Evolutionary conservation across 1,284 basidiomycete genomes (phyloP), one percentile per base, ranked within the genome.

Genomic region (Microbotryum saponariae): DNA sequence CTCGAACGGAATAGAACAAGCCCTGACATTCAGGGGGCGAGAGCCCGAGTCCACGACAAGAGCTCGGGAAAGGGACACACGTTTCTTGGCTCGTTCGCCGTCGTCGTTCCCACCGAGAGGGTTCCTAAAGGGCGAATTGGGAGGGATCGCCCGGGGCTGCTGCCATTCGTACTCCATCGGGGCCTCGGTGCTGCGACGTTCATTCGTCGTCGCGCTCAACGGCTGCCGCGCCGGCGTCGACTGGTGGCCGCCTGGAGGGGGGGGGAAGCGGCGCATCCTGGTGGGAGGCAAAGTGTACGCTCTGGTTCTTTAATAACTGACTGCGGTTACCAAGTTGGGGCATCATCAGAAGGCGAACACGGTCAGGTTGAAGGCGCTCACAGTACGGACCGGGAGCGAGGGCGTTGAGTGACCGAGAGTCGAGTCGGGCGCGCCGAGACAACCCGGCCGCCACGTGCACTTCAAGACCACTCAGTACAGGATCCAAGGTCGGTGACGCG

Each of bases 131-230:
- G 62, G 65, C 6, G 59, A 54, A 7, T 56, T 57, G 16, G 57
- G 53, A 6, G 59, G 61, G 37, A 61, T 61, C 47, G 58, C 46
- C 1, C 64, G 50, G 23, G 65, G 67, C 47, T 60, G 29, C 48
- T 63, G 59, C 60, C 61, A 69, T 45, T 69, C 65, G 61, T 60
- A 66, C 45, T 69, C 60, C 67, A 69, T 69, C 18, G 67, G 67
- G n/a, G 67, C 60, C n/a, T 69, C 67, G 7, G 45, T 45, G 3
- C 62, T 64, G 14, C 67, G 46, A 4, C 18, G n/a, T 4, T 29
- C 4, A 1, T 20, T 7, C 1, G 62, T 57, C 2, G 62, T 60
- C 2, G 57, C 59, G 59, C 5, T 37, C 59, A 0, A n/a, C 54
- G 7, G 23, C 33, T 10, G 44, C 3, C 37, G 27, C 51, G 9